Conservation (phyloP, 495 filamentous ascomycete genomes). For the Neurospora discreta region DNA sequence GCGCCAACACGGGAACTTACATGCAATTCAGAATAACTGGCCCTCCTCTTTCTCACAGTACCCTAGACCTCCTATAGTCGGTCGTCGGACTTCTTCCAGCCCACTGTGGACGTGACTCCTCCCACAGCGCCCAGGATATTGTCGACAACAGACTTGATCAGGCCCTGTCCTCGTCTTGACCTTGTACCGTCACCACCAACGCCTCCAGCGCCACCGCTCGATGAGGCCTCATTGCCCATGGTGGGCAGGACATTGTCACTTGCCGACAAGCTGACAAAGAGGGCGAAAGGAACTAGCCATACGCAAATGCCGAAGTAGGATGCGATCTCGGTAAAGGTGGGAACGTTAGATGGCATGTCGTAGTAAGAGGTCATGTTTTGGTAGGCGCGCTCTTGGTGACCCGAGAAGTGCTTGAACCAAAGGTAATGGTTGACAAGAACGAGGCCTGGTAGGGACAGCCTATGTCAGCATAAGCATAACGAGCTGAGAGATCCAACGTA, state of each 20-base stretch:
- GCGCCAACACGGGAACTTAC: background rate
- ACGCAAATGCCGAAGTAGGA: slow-evolving; percentile 95
- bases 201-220: slow-evolving; percentile 10
- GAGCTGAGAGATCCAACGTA: background rate
- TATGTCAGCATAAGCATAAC: slow-evolving; percentile 6
- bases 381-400: slow-evolving; percentile 38
- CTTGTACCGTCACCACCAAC: slow-evolving; percentile 32
- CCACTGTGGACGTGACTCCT: slow-evolving; percentile 61
- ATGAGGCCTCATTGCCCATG: slow-evolving; percentile 46
- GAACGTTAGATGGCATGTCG: slow-evolving; percentile 47
- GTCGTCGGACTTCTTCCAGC: slow-evolving; percentile 42
- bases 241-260: slow-evolving; percentile 90
- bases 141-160: slow-evolving; percentile 86
- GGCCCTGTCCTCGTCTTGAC: slow-evolving; percentile 58
- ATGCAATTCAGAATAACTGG: background rate
- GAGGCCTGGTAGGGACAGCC: slow-evolving; percentile 39
- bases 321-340: slow-evolving; percentile 87
- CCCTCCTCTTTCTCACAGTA: background rate
- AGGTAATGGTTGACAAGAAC: slow-evolving; percentile 91
- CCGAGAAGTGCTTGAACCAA: slow-evolving; percentile 91
- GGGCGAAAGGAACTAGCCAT: slow-evolving; percentile 90
- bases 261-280: slow-evolving; percentile 87
- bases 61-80: slow-evolving; percentile 7
- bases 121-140: slow-evolving; percentile 59
- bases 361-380: slow-evolving; percentile 42